These are phyloP conservation scores for Solanum clarkiae DNA, from an alignment of 257 asterid species.

Conservation along the genomic window DNA sequence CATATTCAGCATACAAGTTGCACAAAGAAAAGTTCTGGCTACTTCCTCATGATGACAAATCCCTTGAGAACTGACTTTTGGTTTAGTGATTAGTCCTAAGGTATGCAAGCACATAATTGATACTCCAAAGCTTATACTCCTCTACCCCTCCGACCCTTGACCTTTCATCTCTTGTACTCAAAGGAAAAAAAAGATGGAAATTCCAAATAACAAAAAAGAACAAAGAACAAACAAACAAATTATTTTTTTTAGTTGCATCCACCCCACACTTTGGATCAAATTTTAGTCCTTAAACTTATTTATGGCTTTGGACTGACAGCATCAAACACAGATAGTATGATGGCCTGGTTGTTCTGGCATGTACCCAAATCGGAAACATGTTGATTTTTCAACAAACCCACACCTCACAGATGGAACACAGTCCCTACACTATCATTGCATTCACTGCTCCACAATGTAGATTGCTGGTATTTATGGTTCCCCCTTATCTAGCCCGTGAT, in stretches of 20 bases:
- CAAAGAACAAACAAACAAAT: background rate
- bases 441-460: background rate
- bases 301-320: background rate
- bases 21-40: background rate
- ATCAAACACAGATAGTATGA: background rate
- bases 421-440: background rate
- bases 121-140: background rate
- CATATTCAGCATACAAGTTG: background rate
- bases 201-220: background rate
- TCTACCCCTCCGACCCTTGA: background rate
- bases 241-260: background rate
- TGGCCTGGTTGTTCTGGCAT: background rate
- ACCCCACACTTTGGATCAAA: background rate
- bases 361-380: background rate
- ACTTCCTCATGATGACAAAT: background rate
- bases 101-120: background rate
- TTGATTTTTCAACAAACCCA: background rate
- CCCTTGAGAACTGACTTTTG: background rate
- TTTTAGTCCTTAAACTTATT: background rate
- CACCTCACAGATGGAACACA: background rate
- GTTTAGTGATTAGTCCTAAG: background rate
- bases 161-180: background rate
- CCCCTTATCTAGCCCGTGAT: background rate
- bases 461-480: background rate
- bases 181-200: background rate